Base-by-base conservation (phyloP, 2,329 filamentous ascomycete species). In the Monosporascus sp. region DNA sequence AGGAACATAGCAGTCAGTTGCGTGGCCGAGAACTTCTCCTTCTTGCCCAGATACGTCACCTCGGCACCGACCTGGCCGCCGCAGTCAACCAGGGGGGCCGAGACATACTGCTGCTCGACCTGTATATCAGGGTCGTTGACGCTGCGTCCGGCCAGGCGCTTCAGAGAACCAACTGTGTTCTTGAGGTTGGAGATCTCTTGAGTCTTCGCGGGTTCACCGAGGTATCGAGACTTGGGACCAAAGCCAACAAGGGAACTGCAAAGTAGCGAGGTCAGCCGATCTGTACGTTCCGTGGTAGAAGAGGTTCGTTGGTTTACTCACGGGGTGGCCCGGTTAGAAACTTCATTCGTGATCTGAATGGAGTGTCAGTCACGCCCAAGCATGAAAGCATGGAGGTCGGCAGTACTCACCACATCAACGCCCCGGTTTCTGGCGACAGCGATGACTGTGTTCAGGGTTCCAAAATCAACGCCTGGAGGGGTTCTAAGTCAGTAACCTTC, bases 171-270 rank as follows among this genome's bases (percentile, higher is more conserved):
- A 76, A 99, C 89, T 63, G 94, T 99, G 83, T 99, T 99, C 81
- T 97, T 99, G 69, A 97, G 85, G 81, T 99, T 99, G 69, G 93
- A 96, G 71, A 96, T 95, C 77, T 99, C 94, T 78, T 97, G 93
- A 63, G 93, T 97, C 85, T 97, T 97, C 64, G 94, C 94, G 54
- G 89, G 76, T 79, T 99, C 94, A 62, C 94, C 94, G 61, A 99
- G 83, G 72, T 95, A 96, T 78, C 94, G 89, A 74, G 83, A 86
- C 78, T 96, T 96, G 71, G 90, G 88, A 56, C 91, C 90, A 74
- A 99, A 99, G 67, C 90, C 92, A 67, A 99, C 94, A 62, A 99
- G 81, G 58, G 94, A 91, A 58, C 92, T 95, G n/a, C 6, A 46
- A 15, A 67, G 52, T 48, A 43, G 46, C 51, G 37, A 50, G 53